Evolutionary conservation across 1,284 basidiomycete genomes (phyloP), one percentile per base, ranked within the genome.

Genomic region (Neolentinus lepideus): DNA sequence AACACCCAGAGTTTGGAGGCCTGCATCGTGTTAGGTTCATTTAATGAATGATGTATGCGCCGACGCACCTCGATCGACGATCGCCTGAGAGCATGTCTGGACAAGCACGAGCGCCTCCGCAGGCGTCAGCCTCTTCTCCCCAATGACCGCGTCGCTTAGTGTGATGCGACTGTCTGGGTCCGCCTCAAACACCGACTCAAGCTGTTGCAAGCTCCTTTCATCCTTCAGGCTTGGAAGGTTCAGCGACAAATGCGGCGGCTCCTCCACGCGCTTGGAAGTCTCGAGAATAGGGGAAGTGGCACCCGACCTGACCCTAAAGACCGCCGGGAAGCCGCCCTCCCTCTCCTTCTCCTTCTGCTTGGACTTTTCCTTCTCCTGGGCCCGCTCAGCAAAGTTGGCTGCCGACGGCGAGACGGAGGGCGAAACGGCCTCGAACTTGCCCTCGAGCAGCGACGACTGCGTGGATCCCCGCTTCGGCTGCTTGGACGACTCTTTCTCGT

Each of bases 1-100:
- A 43, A 90, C 75, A 27, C 88, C 88, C 52, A 88, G 81, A 2
- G 83, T 83, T 66, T 88, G 86, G 52, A 88, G 72, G 26, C 87
- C 87, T 90, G 59, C 1, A 52, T 14, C 27, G 33, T 52, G 27
- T 26, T 12, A 31, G 29, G 3, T 3, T 24, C 21, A 26, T 16
- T 12, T 19, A 36, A 24, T 14, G 29, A 19, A 52, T 11, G 33
- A 14, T 29, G 27, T 16, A 52, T 52, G 35, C 21, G 47, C 9
- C 51, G n/a, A 69, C 77, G 56, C 71, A 81, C 87, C 87, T 64
- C 79, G 76, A 54, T 81, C 74, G 52, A 75, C 71, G 48, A 90
- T 85, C 47, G 78, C 77, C 60, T 79, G 74, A 29, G 84, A 79
- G 64, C 87, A 88, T 54, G 80, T 78, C 57, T 79, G 77, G 54